A percentile compares a stretch with the other conserved stretches of the same genome.
These are phyloP conservation scores for Henckelia pumila DNA, from an alignment of 257 asterid genomes.

Conservation along the genomic window DNA sequence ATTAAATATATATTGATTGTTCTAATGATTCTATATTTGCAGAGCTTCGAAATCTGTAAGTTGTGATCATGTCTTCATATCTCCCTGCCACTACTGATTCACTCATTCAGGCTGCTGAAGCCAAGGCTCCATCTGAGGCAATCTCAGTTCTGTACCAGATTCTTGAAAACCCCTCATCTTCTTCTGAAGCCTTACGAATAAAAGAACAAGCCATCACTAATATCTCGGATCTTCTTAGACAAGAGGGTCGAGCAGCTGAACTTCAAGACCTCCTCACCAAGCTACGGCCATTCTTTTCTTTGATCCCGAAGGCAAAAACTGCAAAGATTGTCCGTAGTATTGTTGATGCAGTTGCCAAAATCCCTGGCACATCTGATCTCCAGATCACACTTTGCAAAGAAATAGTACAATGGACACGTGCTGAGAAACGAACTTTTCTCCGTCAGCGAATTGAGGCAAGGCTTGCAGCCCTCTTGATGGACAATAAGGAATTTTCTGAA, in stretches of 20 bases:
- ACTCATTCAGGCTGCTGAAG: slow-evolving; percentile 46
- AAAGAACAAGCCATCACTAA: slow-evolving; percentile 54
- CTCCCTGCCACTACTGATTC: slow-evolving; percentile 50
- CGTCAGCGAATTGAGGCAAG: slow-evolving; percentile 62
- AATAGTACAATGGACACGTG: slow-evolving; percentile 59
- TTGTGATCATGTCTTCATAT: slow-evolving; percentile 37
- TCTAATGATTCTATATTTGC: slow-evolving; percentile 24
- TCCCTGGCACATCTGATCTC: slow-evolving; percentile 57
- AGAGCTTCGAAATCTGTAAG: slow-evolving; percentile 28
- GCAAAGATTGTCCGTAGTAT: slow-evolving; percentile 60
- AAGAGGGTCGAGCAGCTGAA: slow-evolving; percentile 52
- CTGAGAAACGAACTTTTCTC: slow-evolving; percentile 58
- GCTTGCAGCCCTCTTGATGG: slow-evolving; percentile 60
- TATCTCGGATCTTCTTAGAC: slow-evolving; percentile 54
- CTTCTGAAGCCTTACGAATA: slow-evolving; percentile 53
- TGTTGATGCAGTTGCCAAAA: slow-evolving; percentile 56
- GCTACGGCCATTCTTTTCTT: slow-evolving; percentile 53
- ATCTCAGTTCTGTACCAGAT: slow-evolving; percentile 46
- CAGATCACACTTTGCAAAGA: slow-evolving; percentile 65
- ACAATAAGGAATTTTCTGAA: slow-evolving; percentile 53
- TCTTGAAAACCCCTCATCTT: slow-evolving; percentile 50
- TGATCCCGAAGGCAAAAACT: slow-evolving; percentile 68
- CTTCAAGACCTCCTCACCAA: slow-evolving; percentile 45
- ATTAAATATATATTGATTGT: slow-evolving; percentile 2
- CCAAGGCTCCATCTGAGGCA: slow-evolving; percentile 49